Base-by-base conservation (phyloP, 768 basidiomycete species). In the Mycena latifolia region DNA sequence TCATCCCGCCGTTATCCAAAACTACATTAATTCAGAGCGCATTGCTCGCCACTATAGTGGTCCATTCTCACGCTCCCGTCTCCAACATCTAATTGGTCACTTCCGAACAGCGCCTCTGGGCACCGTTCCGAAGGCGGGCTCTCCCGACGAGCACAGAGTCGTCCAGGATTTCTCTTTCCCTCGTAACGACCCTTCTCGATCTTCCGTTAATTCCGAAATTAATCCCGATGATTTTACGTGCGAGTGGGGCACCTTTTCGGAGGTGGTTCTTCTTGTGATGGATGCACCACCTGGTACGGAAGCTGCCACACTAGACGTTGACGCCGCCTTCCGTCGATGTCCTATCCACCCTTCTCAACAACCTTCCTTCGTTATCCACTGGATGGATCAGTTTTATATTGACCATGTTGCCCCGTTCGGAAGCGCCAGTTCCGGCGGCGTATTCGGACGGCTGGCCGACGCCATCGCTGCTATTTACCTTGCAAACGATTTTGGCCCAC, bases 251-350 rank as follows among this genome's bases (percentile, higher is more conserved):
- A 78, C 77, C 0, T 80, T 79, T 47, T 63, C 67, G 0, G 65
- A 73, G 7, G 71, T 72, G 35, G 71, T 55, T 17, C 55, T 72
- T 0, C 37, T 76, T 1, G 70, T 81, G 0, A 70, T 74, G 12
- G 55, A 72, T 24, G 75, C 78, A 0, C 82, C 82, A 0, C 66
- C 67, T 0, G 78, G 78, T 5, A 69, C 80, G 0, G 69, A 79
- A 55, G 82, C 74, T 0, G 76, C 81, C 0, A 76, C 79, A 0
- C 76, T 80, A 33, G 81, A 84, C 54, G 75, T 84, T 2, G 75
- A 79, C 31, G 65, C 79, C 0, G 79, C 82, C 8, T 81, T 77
- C 55, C 67, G 77, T 4, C 71, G 70, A 47, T 73, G 75, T 18
- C 81, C 81, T 3, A 76, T 80, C 6, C 63, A 54, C 12, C 80